Evolutionary conservation across 176 grass and related monocot genomes (phyloP), one percentile per base, ranked within the genome.

Genomic region (Hordeum marinum): DNA sequence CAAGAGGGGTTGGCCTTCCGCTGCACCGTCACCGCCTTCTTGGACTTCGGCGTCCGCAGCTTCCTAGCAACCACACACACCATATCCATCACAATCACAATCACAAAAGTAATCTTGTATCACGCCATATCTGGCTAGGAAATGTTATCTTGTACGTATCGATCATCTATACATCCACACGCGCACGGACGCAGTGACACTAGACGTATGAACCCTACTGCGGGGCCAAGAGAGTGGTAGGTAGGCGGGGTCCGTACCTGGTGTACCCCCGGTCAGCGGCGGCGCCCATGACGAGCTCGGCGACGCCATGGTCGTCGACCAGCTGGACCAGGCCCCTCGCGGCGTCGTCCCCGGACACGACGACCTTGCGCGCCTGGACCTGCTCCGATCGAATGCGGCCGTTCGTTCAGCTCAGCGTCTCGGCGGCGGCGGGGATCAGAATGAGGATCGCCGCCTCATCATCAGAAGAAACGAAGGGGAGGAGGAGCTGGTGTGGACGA

Each of bases 271-370:
- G 81, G 57, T 94, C 89, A 45, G 89, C 78, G 65, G 95, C 92
- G 65, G 95, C 95, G 63, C 95, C 92, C 90, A 98, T 91, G 92
- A 98, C 90, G 66, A 98, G 90, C 25, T 91, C 87, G 34, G 92
- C 83, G 64, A 97, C 66, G 3, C 71, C 84, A 91, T 91, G 72
- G 79, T 86, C 72, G 75, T 70, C 82, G 39, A 94, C 90, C 3
- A 97, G 62, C 70, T 93, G 86, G 8, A 94, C 63, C 72, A 94
- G 87, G 11, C 82, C 89, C 25, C 80, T 76, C 3, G 84, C 89
- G 11, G 60, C 89, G 59, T 93, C 84, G 73, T 88, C 67, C 45
- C 70, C 79, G 1, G 85, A 45, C 82, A 97, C 82, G 68, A 93
- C 40, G 24, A 82, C 76, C 92, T 57, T 52, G 63, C 90, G 89